Base-by-base conservation (phyloP, 345 rosid species). In the Microcos paniculata region DNA sequence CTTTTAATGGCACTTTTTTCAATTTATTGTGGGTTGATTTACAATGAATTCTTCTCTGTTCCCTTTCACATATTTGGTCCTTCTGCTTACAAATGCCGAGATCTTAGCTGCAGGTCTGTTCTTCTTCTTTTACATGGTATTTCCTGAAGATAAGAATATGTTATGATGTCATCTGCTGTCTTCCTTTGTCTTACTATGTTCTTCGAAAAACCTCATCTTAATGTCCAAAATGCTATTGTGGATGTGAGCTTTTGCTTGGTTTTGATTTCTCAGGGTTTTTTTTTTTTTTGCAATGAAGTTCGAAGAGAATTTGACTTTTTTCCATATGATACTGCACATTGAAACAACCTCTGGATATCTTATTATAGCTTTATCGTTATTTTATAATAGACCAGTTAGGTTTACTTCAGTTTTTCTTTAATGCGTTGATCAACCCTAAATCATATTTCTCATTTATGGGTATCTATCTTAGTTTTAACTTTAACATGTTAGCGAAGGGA, bases 11-110 rank as follows among this genome's bases (percentile, higher is more conserved):
- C 99, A 19, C 85, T 95, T 64, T 95, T 95, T 85, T 95, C 98
- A 73, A 89, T 95, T 75, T 95, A 95, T 77, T 91, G 98, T 82
- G 99, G 99, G 82, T 88, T 95, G 81, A 95, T 95, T 76, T 95
- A 95, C 90, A 95, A 95, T 79, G 99, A 95, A 76, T 95, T 95
- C 80, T 95, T 95, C 88, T 91, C 99, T 31, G 90, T 93, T 70
- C 99, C 99, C 75, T 95, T 87, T 80, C 96, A 91, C 87, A 89
- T 93, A 82, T 95, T 95, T 78, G 99, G 99, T 76, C 89, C 81
- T 49, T 93, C 98, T 80, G 98, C 99, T 72, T 95, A 93, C 91
- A 90, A 80, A 83, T 95, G 99, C 82, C 86, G 94, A 84, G 94
- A 93, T 79, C 62, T 78, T 65, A 85, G 86, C 49, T 95, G 99